Evolutionary conservation across 306 rosid species (phyloP), one percentile per base, ranked within the genome.

Genomic region (Ceratonia siliqua): DNA sequence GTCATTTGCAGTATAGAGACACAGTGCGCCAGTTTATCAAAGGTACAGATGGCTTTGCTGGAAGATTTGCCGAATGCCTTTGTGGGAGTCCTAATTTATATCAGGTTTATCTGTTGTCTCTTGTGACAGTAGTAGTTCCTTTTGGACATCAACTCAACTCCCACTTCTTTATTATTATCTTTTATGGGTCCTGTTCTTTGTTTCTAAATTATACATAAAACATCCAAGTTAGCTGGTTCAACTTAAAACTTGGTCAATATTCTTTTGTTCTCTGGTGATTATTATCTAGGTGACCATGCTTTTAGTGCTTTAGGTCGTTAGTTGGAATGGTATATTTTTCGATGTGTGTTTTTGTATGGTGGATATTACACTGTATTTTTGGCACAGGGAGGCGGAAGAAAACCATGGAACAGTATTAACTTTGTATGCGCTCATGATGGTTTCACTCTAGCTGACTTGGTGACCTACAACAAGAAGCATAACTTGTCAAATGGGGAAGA

Each of bases 1-100:
- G 64, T 72, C 53, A 74, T 61, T 75, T 87, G 55, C 97, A 94
- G 98, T 94, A 80, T 77, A 93, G 96, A 70, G 98, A 94, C 85
- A 84, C 79, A 2, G 93, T 90, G 64, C 92, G 98, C 71, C 93
- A 84, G 76, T 94, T 94, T 90, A 87, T 94, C 82, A 92, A 94
- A 86, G 98, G 98, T 25, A 91, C 97, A 42, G 86, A 82, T 86
- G 98, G 96, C 64, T 90, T 91, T 87, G 85, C 97, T 46, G 98
- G 98, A 81, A 93, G 92, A 74, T 87, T 91, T 79, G 97, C 98
- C 33, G 84, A 90, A 84, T 91, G 93, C 85, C 91, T 94, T 70
- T 94, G 98, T 70, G 98, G 98, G 75, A 90, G 97, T 79, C 97
- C 98, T 75, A 94, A 90, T 76, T 77, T 91, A 75, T 94, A 94